Conservation (phyloP, 768 basidiomycete species). For the Podaxis sp. region DNA sequence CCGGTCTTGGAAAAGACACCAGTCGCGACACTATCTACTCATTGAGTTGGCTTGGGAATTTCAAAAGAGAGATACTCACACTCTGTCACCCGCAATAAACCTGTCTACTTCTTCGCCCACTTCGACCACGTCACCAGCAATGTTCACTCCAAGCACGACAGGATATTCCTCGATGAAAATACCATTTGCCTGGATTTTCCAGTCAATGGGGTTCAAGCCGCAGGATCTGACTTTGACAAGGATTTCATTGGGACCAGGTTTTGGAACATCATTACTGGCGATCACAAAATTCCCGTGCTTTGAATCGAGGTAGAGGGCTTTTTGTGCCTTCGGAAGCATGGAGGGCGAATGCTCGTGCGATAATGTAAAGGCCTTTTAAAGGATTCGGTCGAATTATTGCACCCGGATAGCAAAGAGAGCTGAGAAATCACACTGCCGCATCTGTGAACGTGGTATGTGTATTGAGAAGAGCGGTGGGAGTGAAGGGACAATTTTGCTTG, state of each 20-base stretch:
- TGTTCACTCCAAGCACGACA: constrained; percentile 45
- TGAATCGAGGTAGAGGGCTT: constrained; percentile 25
- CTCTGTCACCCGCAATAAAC: constrained; percentile 50
- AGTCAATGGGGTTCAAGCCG: constrained; percentile 53
- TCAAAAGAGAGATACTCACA: constrained; percentile 32
- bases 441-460: too few species aligned
- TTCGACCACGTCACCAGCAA: constrained; percentile 48
- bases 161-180: constrained; percentile 41
- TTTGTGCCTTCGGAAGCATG: constrained; percentile 19
- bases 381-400: too few species aligned
- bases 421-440: too few species aligned
- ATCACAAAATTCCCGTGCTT: constrained; percentile 31
- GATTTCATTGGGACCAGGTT: constrained; percentile 46
- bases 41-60: neutral
- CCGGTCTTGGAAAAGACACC: constrained; percentile 34
- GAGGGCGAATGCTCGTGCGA: neutral
- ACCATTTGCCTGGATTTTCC: constrained; percentile 45
- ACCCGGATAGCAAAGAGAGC: too few species aligned
- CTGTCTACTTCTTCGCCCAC: constrained; percentile 48
- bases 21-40: constrained; percentile 30
- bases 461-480: too few species aligned
- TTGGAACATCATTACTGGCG: constrained; percentile 31
- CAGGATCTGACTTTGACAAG: constrained; percentile 47
- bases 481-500: too few species aligned
- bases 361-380: too few species aligned